A percentile compares a stretch with the other conserved stretches of the same genome.
These are phyloP conservation scores for Zygosaccharomyces sapae DNA, from an alignment of 1,139 yeast genomes.

Conservation along the genomic window DNA sequence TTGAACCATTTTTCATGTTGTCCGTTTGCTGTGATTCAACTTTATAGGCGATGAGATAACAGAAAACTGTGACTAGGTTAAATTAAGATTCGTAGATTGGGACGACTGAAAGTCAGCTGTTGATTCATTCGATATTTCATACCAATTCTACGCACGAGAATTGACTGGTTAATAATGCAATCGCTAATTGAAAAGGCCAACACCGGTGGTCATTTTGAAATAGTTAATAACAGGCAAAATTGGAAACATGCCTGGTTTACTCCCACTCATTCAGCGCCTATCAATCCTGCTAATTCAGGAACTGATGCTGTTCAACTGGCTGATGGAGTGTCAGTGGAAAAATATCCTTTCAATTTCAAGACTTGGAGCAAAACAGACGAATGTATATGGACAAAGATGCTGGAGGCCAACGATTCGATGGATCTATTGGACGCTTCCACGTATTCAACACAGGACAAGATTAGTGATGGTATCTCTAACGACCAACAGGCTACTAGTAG, in stretches of 20 bases:
- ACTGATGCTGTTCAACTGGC: slow-evolving; percentile 8
- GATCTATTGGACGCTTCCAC: slow-evolving; percentile 16
- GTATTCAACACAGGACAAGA: slow-evolving; percentile 14
- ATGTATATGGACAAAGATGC: slow-evolving; percentile 8
- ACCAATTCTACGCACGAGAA: not conserved
- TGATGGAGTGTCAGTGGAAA: slow-evolving; percentile 14
- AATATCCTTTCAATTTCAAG: slow-evolving; percentile 23
- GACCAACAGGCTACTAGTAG: slow-evolving; percentile 8
- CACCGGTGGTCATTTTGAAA: slow-evolving; percentile 18
- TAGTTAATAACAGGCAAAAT: slow-evolving; percentile 16
- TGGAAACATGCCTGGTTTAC: slow-evolving; percentile 32
- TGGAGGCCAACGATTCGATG: slow-evolving; percentile 10
- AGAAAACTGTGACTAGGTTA: not conserved
- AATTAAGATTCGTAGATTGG: not conserved
- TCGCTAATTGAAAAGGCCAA: slow-evolving; percentile 29
- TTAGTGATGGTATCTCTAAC: slow-evolving; percentile 8
- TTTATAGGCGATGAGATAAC: not conserved
- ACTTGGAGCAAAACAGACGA: slow-evolving; percentile 21
- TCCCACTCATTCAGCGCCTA: slow-evolving; percentile 16
- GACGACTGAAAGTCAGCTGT: not conserved
- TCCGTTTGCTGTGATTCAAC: slow-evolving; percentile 4
- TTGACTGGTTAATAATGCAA: slow-evolving; percentile 11
- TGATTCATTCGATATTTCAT: not conserved
- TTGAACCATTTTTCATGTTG: slow-evolving; percentile 2
- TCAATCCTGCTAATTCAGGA: slow-evolving; percentile 9